Evolutionary conservation across 202 grass and related monocot species (phyloP), one percentile per base, ranked within the genome.

Genomic region (Musa balbisiana): DNA sequence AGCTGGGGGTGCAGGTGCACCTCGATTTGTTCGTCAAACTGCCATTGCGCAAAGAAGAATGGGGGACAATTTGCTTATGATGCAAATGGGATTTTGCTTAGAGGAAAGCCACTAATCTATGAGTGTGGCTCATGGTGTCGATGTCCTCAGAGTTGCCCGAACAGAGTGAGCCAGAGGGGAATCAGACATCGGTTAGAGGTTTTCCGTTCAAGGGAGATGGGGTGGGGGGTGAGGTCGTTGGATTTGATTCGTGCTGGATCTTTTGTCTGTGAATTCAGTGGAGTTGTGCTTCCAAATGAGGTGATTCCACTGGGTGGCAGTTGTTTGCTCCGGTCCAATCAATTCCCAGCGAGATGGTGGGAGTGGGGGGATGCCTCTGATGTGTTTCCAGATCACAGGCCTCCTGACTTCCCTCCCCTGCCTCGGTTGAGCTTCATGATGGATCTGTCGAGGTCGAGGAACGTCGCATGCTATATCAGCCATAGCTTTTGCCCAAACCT

Each of bases 401-500:
- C 89, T 0, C 82, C 91, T 2, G 78, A 94, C 24, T 80, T 87
- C 79, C 95, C 95, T 52, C 43, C 73, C 9, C 11, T 78, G 43
- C 56, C 87, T 8, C 81, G 90, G 72, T 77, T 90, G 59, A 88
- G 87, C 62, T 99, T 94, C 80, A 82, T 89, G 56, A 92, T 99
- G 49, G 95, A 92, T 19, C 91, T 99, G 50, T 99, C 95, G 23
- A 90, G 73, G 72, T 87, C 85, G 52, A 89, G 95, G 81, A 99
- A 99, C 83, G 95, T 99, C 67, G 91, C 89, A 79, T 99, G 95
- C 78, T 99, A 99, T 88, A 82, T 99, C 78, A 99, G 95, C 76
- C 95, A 99, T 79, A 99, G 95, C 72, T 88, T 85, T 80, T 88
- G 91, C 79, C 95, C 95, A 59, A 99, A 99, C 23, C 85, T 99